Evolutionary conservation across 192 early-diverging fungal genomes (phyloP), one percentile per base, ranked within the genome.

Genomic region (Backusella mclennaniae): DNA sequence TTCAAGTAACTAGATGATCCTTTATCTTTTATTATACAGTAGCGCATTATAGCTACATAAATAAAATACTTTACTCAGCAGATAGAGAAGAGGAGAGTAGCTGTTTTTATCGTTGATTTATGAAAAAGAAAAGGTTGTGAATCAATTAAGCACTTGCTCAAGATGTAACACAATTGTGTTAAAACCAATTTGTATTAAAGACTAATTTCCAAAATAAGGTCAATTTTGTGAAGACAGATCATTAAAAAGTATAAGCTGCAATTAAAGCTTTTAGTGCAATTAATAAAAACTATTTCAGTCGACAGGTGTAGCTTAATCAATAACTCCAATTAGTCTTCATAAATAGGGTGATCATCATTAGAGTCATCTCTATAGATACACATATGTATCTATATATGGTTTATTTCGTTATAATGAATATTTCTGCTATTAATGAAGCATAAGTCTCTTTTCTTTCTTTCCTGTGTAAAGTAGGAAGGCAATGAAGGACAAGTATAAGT

Each of bases 231-330:
- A 63, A 63, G 56, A 63, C 56, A 63, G 56, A 29, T 26, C 56
- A 63, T 63, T 63, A 63, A 63, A 63, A 63, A 63, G 56, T 63
- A 63, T 63, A 63, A 49, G 56, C 21, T 63, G 56, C 23, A 63
- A 63, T 63, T 63, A 63, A 63, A 63, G 46, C 46, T 49, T 49
- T 49, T 49, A 49, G 46, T 49, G 15, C 19, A 49, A 49, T 49
- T 49, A 49, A 49, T 49, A 49, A 21, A 49, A 21, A 6, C 42
- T 44, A 44, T 44, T 44, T 44, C 42, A 44, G 15, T 19, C 42
- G 14, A 44, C 15, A 44, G 4, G 46, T 49, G 46, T 49, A 49
- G 15, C 6, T 19, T 49, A n/a, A n/a, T 21, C 4, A 17, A 17
- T 44, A 11, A 44, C 46, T 7, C 19, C 46, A 49, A 49, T 49